A percentile compares a stretch with the other conserved stretches of the same genome.
Conservation (phyloP, 345 rosid species). For the Acer campestre region DNA sequence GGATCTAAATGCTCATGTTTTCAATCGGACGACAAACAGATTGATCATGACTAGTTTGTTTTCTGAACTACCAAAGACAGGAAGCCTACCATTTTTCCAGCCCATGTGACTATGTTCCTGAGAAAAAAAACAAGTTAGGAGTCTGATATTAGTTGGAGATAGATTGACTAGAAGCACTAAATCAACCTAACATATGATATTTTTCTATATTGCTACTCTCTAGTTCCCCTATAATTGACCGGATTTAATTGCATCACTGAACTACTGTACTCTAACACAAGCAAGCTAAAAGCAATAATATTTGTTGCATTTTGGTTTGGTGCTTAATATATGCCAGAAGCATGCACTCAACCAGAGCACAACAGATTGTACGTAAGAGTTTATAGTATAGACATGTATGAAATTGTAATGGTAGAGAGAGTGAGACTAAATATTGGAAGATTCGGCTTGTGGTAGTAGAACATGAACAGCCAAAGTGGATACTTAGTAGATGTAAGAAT, state of each 20-base stretch:
- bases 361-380: too few species aligned
- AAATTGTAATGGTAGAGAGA: too few species aligned
- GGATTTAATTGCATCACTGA: not conserved
- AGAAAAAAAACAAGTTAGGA: not conserved
- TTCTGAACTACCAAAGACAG: not conserved
- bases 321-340: not conserved
- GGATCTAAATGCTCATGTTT: not conserved
- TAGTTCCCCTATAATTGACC: not conserved
- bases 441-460: too few species aligned
- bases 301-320: not conserved
- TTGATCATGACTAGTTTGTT: not conserved
- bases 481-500: too few species aligned
- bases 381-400: too few species aligned
- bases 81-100: not conserved
- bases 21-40: not conserved
- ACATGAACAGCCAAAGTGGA: too few species aligned
- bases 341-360: not conserved
- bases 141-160: slow-evolving; percentile 1
- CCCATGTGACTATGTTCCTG: not conserved
- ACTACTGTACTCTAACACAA: not conserved
- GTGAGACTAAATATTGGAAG: too few species aligned
- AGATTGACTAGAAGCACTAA: slow-evolving; percentile 14
- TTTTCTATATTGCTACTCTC: not conserved
- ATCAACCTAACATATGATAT: not conserved
- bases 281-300: not conserved